A percentile compares a stretch with the other conserved stretches of the same genome.
phyloP scores from a whole-genome alignment of 1,139 yeast species.

The Geotrichum cucujoidarum region DNA sequence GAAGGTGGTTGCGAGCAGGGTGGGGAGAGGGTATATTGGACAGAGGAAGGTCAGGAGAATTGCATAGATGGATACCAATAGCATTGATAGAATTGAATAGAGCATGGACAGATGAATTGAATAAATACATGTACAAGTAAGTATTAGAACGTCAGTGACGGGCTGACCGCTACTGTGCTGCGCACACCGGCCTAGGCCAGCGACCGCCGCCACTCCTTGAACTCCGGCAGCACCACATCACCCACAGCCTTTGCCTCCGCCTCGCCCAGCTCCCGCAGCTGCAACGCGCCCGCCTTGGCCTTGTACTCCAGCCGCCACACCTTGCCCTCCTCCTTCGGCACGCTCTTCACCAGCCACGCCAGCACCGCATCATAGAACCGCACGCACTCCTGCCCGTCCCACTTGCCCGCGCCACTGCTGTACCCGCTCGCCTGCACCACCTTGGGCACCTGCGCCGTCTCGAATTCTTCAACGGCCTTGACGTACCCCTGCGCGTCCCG shows the following conservation, averaged over 20 bases:
- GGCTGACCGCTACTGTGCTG: no score
- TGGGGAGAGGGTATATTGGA: no score
- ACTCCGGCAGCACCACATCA: slow-evolving; percentile 49
- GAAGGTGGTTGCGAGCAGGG: no score
- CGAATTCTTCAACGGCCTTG: slow-evolving; percentile 64
- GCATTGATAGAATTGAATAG: background rate
- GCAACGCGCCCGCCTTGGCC: slow-evolving; percentile 39
- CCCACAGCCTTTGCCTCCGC: slow-evolving; percentile 33
- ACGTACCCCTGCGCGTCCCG: slow-evolving; percentile 66
- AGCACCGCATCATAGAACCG: slow-evolving; percentile 82
- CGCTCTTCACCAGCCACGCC: slow-evolving; percentile 61
- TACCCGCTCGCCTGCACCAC: slow-evolving; percentile 40
- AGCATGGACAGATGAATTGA: no score
- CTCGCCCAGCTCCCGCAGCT: slow-evolving; percentile 39
- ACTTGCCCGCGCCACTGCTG: slow-evolving; percentile 34
- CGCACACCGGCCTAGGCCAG: no score
- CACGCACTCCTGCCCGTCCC: slow-evolving; percentile 72
- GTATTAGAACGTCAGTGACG: background rate
- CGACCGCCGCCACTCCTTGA: slow-evolving; percentile 55
- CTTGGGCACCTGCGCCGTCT: slow-evolving; percentile 73
- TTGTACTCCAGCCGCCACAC: slow-evolving; percentile 46
- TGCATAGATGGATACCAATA: background rate
- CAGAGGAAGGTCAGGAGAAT: background rate
- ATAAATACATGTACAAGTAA: background rate
- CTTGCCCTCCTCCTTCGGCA: slow-evolving; percentile 49